Evolutionary conservation across 176 grass and related monocot species (phyloP).

Genomic region (Ananas comosus): DNA sequence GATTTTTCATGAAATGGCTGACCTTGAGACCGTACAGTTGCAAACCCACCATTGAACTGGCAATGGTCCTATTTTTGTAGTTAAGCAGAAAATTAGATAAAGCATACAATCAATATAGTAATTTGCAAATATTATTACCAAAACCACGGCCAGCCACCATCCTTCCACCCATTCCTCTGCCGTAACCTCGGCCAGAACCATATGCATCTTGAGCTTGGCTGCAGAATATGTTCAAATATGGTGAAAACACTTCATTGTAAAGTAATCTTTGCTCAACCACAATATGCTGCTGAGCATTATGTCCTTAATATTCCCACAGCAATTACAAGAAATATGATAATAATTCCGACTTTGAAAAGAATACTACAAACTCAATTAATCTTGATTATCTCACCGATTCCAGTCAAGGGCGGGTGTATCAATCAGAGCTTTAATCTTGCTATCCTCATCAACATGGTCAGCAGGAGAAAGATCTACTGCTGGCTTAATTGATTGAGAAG

Average conservation of each 20-base stretch:
- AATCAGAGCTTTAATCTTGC: conserved; percentile 85
- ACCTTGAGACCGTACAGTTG: not conserved
- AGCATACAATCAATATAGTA: not conserved
- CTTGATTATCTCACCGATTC: conserved; percentile 34
- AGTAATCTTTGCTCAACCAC: not conserved
- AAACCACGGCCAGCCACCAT: conserved; percentile 75
- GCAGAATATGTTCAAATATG: conserved; percentile 2
- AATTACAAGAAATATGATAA: conserved; percentile 6
- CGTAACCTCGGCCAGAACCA: conserved; percentile 74
- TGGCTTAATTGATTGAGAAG: conserved; percentile 44
- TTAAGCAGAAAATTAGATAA: not conserved
- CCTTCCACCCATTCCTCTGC: conserved; percentile 79
- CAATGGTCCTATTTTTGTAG: too few species aligned
- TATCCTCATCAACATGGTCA: conserved; percentile 88
- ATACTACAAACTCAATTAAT: not conserved
- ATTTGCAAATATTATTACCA: conserved; percentile 50
- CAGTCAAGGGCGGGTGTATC: conserved; percentile 79
- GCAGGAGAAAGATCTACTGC: conserved; percentile 39
- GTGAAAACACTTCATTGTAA: conserved; percentile 5
- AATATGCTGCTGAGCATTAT: not conserved
- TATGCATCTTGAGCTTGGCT: conserved; percentile 79
- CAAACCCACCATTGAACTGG: not conserved
- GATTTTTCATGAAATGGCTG: too few species aligned
- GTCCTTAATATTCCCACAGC: not conserved
- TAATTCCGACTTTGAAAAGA: not conserved